These are phyloP conservation scores for Lodderomyces orthopsilosis DNA, from an alignment of 1,139 yeast species.

Conservation along the genomic window DNA sequence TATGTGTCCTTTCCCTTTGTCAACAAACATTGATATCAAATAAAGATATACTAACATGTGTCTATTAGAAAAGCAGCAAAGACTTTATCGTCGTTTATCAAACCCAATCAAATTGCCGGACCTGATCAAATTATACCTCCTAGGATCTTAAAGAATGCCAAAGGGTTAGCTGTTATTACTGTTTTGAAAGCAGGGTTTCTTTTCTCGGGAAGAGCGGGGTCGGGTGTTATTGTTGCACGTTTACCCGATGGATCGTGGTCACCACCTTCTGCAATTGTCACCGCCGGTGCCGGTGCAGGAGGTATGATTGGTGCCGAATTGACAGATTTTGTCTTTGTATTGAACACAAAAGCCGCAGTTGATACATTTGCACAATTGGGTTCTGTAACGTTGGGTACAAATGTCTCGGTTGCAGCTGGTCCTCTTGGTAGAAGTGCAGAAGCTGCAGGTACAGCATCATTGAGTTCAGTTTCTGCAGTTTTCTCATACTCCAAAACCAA, in stretches of 20 bases:
- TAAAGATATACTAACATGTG: conserved; percentile 7
- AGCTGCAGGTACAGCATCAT: conserved; percentile 94
- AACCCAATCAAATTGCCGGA: conserved; percentile 93
- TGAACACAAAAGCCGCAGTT: conserved; percentile 84
- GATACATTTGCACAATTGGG: conserved; percentile 94
- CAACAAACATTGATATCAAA: not conserved
- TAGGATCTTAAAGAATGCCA: conserved; percentile 79
- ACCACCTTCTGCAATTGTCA: conserved; percentile 93
- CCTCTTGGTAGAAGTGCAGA: conserved; percentile 97
- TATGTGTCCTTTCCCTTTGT: conserved; percentile 39
- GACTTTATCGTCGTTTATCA: conserved; percentile 81
- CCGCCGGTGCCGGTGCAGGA: conserved; percentile 99
- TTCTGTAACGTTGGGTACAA: conserved; percentile 92
- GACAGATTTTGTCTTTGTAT: conserved; percentile 92
- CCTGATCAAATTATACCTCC: conserved; percentile 93
- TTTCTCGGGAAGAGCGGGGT: conserved; percentile 96
- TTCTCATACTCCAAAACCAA: conserved; percentile 94
- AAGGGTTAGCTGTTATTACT: conserved; percentile 87
- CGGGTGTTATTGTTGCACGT: conserved; percentile 92
- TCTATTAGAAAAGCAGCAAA: conserved; percentile 83
- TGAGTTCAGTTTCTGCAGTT: conserved; percentile 84
- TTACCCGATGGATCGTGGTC: conserved; percentile 96
- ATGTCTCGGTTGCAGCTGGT: conserved; percentile 96
- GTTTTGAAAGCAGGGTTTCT: conserved; percentile 94
- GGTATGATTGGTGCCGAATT: conserved; percentile 96